Conservation (phyloP, 768 basidiomycete genomes). For the Rubroboletus pulcherrimus region DNA sequence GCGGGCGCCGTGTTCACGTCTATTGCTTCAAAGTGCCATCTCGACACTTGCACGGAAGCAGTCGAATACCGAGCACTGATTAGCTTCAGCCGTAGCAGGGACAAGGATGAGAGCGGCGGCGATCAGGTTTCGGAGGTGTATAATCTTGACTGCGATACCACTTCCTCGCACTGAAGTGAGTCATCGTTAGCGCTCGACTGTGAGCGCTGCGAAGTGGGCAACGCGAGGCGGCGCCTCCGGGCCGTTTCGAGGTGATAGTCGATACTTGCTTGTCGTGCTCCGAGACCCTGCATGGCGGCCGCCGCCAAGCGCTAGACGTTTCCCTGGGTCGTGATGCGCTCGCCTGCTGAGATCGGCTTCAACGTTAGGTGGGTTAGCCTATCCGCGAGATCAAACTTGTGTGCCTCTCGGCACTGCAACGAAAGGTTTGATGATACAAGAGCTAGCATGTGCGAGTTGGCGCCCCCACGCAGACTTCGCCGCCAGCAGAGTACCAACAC, state of each 20-base stretch:
- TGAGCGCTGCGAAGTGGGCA: slow-evolving; percentile 1
- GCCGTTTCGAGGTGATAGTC: slow-evolving; percentile 19
- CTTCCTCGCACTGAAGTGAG: not conserved
- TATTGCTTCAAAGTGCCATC: slow-evolving; percentile 18
- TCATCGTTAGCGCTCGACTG: not conserved
- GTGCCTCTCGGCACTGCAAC: not conserved
- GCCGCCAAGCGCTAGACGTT: not conserved
- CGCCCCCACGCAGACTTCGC: too few relatives aligned
- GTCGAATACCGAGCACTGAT: slow-evolving; percentile 10
- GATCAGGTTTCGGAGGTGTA: slow-evolving; percentile 19
- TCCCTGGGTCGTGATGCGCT: not conserved
- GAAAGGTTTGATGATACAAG: not conserved
- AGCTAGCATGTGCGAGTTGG: too few relatives aligned
- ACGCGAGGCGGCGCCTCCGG: slow-evolving; percentile 16
- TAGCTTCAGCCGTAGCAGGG: slow-evolving; percentile 19
- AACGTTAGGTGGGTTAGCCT: not conserved
- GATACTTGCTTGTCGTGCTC: slow-evolving; percentile 16
- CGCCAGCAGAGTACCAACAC: too few relatives aligned
- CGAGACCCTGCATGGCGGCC: slow-evolving; percentile 7
- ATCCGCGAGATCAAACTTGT: not conserved
- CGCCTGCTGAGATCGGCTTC: not conserved
- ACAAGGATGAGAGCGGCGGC: slow-evolving; percentile 20
- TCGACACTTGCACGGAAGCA: slow-evolving; percentile 20
- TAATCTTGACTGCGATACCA: slow-evolving; percentile 13
- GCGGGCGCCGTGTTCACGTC: slow-evolving; percentile 1